Percentiles rank a stretch among this genome's conserved stretches.
Conservation (phyloP, 163 green algal species). For the Scenedesmus sp. region DNA sequence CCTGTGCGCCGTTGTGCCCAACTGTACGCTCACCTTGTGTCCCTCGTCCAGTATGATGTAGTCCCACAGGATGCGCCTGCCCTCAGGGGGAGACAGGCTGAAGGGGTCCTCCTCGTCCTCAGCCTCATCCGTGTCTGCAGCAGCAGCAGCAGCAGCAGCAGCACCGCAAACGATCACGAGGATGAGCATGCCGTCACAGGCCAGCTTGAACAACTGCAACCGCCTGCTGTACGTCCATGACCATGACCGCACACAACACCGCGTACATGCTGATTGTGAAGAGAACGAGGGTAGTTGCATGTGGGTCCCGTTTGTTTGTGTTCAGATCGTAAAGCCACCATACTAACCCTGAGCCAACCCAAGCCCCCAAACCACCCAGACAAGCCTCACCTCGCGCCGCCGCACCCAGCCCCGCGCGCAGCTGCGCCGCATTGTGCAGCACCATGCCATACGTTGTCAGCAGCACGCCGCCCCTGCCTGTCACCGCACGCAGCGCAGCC, state of each 20-base stretch:
- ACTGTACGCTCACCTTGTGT: conserved; percentile 47
- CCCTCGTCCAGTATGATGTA: conserved; percentile 78
- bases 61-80: conserved; percentile 62
- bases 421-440: conserved; percentile 79
- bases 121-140: conserved; percentile 40
- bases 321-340: too few relatives aligned
- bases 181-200: too few relatives aligned
- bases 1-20: not conserved
- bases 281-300: too few relatives aligned
- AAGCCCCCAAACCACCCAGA: not conserved
- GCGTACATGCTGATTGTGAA: too few relatives aligned
- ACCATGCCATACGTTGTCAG: conserved; percentile 98
- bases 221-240: too few relatives aligned
- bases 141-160: not conserved
- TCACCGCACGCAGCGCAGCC: conserved; percentile 55
- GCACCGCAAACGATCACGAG: not conserved
- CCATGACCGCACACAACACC: too few relatives aligned
- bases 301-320: too few relatives aligned
- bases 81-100: not conserved
- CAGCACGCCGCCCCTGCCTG: conserved; percentile 77
- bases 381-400: not conserved
- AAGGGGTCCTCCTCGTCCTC: conserved; percentile 45
- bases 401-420: conserved; percentile 40
- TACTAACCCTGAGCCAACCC: too few relatives aligned
- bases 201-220: too few relatives aligned